A percentile compares a stretch with the other conserved stretches of the same genome.
phyloP scores from a whole-genome alignment of 139 green algal species.

The Coelastrella sp. region DNA sequence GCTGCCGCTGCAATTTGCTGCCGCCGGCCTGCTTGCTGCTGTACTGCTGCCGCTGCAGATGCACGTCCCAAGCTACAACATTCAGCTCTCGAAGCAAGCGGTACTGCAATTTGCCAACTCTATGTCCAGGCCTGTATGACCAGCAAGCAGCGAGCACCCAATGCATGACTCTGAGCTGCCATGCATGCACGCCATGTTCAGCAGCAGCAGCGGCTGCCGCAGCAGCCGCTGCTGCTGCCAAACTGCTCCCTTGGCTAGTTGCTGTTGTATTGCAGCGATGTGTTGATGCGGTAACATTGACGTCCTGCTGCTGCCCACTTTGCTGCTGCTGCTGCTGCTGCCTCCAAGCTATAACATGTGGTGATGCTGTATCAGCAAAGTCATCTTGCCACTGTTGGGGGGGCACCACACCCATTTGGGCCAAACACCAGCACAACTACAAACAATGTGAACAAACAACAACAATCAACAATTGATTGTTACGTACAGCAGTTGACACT shows the following conservation, averaged over 20 bases:
- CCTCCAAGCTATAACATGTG: background rate
- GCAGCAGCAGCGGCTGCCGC: background rate
- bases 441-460: background rate
- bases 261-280: too few species aligned
- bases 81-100: constrained; percentile 25
- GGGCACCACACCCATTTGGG: constrained; percentile 20
- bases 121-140: background rate
- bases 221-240: constrained; percentile 22
- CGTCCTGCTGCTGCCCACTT: constrained; percentile 11
- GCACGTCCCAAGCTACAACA: background rate
- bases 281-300: too few species aligned
- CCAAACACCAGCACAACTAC: constrained; percentile 37
- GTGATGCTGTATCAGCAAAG: constrained; percentile 34
- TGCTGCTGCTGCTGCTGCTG: constrained; percentile 39
- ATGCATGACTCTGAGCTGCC: constrained; percentile 31
- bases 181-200: background rate
- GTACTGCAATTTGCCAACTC: constrained; percentile 25
- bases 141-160: constrained; percentile 5
- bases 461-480: background rate
- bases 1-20: background rate
- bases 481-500: too few species aligned
- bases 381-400: constrained; percentile 27
- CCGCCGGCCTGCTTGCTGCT: background rate
- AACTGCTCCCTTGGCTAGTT: background rate
- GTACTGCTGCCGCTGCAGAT: constrained; percentile 6